A percentile compares a stretch with the other conserved stretches of the same genome.
Conservation (phyloP, 768 basidiomycete genomes). For the Tulasnella calospora region DNA sequence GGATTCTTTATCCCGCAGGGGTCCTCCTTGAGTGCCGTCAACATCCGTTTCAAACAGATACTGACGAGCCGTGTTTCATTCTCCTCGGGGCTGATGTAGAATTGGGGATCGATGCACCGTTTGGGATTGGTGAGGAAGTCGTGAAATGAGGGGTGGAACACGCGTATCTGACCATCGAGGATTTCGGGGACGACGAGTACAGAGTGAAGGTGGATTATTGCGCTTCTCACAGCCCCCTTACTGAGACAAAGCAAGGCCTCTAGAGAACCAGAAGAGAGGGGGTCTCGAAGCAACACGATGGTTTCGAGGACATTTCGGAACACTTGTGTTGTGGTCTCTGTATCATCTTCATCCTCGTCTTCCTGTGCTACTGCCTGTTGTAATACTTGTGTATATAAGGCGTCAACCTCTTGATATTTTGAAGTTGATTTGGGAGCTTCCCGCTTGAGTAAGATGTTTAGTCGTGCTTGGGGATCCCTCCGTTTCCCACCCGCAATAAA, state of each 20-base stretch:
- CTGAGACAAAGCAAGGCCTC: neutral
- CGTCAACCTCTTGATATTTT: neutral
- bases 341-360: neutral
- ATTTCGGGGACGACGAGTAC: conserved; percentile 2
- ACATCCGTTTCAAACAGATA: neutral
- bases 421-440: neutral
- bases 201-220: conserved; percentile 10
- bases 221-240: neutral
- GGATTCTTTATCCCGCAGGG: neutral
- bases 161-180: neutral
- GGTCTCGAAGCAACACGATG: conserved; percentile 12
- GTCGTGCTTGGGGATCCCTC: neutral
- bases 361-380: neutral
- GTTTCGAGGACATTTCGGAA: conserved; percentile 16
- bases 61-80: neutral
- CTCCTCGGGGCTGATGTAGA: neutral
- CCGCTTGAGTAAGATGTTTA: neutral
- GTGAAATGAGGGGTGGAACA: conserved; percentile 25
- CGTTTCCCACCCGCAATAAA: neutral
- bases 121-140: conserved; percentile 15
- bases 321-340: neutral
- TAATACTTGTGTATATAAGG: neutral
- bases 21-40: neutral
- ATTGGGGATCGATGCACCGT: conserved; percentile 5
- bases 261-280: conserved; percentile 8